Percentiles rank a stretch among this genome's conserved stretches.
Evolutionary conservation across 768 basidiomycete species (phyloP).

Genomic region (Cytidiella melzeri): DNA sequence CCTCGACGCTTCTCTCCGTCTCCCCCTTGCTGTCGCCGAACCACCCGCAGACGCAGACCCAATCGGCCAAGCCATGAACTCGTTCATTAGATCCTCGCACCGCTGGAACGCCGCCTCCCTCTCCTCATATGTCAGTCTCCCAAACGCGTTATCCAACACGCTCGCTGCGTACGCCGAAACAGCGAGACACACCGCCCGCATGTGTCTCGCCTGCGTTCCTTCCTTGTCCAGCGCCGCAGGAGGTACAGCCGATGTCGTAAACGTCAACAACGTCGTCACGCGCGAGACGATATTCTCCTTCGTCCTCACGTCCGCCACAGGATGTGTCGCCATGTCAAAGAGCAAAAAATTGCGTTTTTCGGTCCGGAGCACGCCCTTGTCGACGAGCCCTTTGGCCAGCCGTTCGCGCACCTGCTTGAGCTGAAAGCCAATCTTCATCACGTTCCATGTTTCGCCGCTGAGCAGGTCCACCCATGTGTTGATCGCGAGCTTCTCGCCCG

Average conservation of each 20-base stretch:
- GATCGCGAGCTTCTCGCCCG: slow-evolving; percentile 65
- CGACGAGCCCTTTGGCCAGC: slow-evolving; percentile 92
- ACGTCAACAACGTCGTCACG: slow-evolving; percentile 70
- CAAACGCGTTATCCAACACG: slow-evolving; percentile 92
- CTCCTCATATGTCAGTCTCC: slow-evolving; percentile 84
- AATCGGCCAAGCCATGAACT: slow-evolving; percentile 90
- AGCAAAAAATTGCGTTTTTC: slow-evolving; percentile 98
- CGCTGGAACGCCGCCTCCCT: slow-evolving; percentile 89
- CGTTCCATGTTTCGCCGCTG: slow-evolving; percentile 99
- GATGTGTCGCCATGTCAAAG: slow-evolving; percentile 99
- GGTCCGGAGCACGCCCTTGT: slow-evolving; percentile 97
- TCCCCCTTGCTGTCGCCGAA: slow-evolving; percentile 7
- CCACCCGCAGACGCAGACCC: slow-evolving; percentile 30
- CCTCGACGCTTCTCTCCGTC: slow-evolving; percentile 34
- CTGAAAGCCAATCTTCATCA: slow-evolving; percentile 99
- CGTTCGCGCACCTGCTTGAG: slow-evolving; percentile 98
- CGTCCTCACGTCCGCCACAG: slow-evolving; percentile 86
- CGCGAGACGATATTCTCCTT: slow-evolving; percentile 83
- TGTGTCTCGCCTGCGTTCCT: slow-evolving; percentile 71
- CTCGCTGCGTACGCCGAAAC: slow-evolving; percentile 93
- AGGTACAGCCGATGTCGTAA: slow-evolving; percentile 77
- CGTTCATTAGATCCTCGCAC: slow-evolving; percentile 90
- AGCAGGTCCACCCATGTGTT: slow-evolving; percentile 95
- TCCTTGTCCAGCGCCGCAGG: slow-evolving; percentile 68
- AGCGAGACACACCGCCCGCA: slow-evolving; percentile 78